Evolutionary conservation across 306 rosid species (phyloP).

Genomic region (Gastrolobium villosum): DNA sequence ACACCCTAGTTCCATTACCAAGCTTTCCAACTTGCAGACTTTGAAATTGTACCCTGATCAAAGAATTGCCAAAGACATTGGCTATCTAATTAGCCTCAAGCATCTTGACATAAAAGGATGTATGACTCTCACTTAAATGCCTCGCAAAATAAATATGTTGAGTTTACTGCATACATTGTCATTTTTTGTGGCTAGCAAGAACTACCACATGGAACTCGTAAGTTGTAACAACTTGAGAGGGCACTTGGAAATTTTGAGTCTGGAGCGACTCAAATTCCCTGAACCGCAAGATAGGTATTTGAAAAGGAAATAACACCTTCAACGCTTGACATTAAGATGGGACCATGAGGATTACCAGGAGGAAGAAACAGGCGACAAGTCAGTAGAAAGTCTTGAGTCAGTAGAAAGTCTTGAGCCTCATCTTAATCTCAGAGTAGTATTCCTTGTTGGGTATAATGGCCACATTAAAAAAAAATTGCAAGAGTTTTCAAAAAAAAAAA

Average conservation of each 20-base stretch:
- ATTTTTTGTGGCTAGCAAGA: neutral
- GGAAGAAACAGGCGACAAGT: too few species aligned
- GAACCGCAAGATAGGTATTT: neutral
- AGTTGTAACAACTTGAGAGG: conserved; percentile 8
- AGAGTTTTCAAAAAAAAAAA: too few species aligned
- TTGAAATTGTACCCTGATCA: neutral
- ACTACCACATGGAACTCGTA: neutral
- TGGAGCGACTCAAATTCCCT: neutral
- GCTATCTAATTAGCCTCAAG: neutral
- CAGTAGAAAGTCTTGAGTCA: too few species aligned
- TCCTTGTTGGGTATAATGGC: too few species aligned
- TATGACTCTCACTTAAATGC: neutral
- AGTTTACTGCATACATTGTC: conserved; percentile 28
- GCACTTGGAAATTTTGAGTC: neutral
- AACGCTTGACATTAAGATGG: conserved; percentile 21
- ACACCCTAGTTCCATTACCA: conserved; percentile 22
- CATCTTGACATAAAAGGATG: conserved; percentile 40
- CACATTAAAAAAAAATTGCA: too few species aligned
- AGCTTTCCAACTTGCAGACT: conserved; percentile 12
- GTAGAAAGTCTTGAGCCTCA: too few species aligned
- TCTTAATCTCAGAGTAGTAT: too few species aligned
- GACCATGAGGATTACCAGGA: neutral
- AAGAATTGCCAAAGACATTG: conserved; percentile 29
- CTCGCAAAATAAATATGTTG: neutral
- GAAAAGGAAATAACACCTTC: neutral